Evolutionary conservation across 2,329 filamentous ascomycete genomes (phyloP), one percentile per base, ranked within the genome.

Genomic region (Rhytidhysteron rufulum): DNA sequence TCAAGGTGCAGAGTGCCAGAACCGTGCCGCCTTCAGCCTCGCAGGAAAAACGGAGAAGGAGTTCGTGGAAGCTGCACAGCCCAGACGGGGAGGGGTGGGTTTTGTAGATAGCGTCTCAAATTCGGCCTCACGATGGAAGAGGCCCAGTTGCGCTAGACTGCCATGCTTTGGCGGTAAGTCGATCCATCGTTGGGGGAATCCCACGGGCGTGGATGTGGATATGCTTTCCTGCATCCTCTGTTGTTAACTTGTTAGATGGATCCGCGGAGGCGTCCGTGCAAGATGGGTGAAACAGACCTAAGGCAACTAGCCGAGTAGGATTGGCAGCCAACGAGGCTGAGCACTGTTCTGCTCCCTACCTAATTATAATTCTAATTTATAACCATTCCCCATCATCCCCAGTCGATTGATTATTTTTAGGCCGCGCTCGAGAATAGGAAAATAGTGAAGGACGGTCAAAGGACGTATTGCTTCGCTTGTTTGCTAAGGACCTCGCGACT

Each of bases 1-100:
- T n/a, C n/a, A n/a, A n/a, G n/a, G n/a, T n/a, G n/a, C n/a, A 29
- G 35, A 35, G 20, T 18, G 35, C 15, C 20, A 16, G 22, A 15
- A 9, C 35, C 4, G 34, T 17, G 34, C 34, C 34, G 27, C 34
- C 34, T 25, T 27, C 8, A 27, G 24, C 24, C 24, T 22, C 35
- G 16, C 16, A 6, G 17, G 16, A 30, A 29, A 17, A 4, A 8
- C 25, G 16, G 22, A 29, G n/a, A 9, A 13, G n/a, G 8, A 29
- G 24, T 13, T 27, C 24, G 7, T 27, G 8, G 24, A n/a, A 7
- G 24, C 24, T 27, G 24, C 34, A 37, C 34, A 37, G 34, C 34
- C 34, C 34, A 20, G n/a, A 30, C 35, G 10, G 35, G 25, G 30
- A 25, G 22, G 20, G 22, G 10, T 25, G 30, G n/a, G n/a, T n/a